phyloP scores from a whole-genome alignment of 768 basidiomycete genomes.

The Naganishia onofrii region DNA sequence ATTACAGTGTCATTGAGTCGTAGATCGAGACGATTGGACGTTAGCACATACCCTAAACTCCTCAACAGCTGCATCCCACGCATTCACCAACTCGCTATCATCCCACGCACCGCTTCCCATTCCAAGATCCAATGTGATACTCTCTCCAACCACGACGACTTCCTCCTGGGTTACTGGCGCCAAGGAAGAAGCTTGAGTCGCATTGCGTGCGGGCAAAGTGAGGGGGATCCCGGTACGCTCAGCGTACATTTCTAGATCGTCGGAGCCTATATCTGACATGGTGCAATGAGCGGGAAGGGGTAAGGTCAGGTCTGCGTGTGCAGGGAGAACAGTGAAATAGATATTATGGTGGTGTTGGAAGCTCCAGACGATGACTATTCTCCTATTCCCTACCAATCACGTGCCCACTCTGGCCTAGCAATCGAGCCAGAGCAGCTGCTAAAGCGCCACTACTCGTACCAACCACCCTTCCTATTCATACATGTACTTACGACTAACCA shows the following conservation, averaged over 20 bases:
- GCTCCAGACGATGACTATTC: too few relatives aligned
- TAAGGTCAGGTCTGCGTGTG: too few relatives aligned
- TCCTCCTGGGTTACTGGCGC: neutral
- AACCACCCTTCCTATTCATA: neutral
- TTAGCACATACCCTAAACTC: conserved; percentile 45
- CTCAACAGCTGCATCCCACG: conserved; percentile 46
- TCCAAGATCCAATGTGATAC: conserved; percentile 7
- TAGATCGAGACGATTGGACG: neutral
- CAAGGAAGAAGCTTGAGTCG: neutral
- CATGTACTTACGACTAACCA: neutral
- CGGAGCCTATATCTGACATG: conserved; percentile 14
- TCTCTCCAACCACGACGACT: neutral
- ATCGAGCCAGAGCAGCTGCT: neutral
- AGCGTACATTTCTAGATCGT: conserved; percentile 12
- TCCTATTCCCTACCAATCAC: neutral
- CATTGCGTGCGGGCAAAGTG: neutral
- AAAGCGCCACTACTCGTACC: too few relatives aligned
- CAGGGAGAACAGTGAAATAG: neutral
- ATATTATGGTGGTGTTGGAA: neutral
- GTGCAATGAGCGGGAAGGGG: neutral
- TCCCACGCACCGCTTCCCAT: conserved; percentile 43
- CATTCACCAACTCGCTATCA: conserved; percentile 46
- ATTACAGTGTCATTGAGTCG: neutral
- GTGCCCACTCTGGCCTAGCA: neutral
- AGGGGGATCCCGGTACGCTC: conserved; percentile 13